A percentile compares a stretch with the other conserved stretches of the same genome.
Evolutionary conservation across 2,329 filamentous ascomycete genomes (phyloP).

Genomic region (Penicillium palitans): DNA sequence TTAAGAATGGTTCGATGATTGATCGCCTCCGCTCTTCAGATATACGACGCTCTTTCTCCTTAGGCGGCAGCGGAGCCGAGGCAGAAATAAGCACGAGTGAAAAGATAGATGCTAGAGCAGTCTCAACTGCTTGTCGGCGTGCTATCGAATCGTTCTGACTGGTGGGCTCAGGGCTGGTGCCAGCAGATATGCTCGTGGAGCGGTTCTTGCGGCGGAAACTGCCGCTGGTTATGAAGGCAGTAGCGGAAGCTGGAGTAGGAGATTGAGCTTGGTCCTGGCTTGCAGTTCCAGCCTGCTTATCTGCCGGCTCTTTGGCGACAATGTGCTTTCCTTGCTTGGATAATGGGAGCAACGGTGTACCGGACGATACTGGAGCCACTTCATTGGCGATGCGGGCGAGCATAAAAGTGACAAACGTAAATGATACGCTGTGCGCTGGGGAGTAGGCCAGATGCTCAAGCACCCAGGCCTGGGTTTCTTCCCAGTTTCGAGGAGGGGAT

Average conservation of each 20-base stretch:
- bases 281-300: constrained; percentile 4
- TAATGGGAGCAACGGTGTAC: constrained; percentile 3
- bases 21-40: constrained; percentile 65
- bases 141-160: constrained; percentile 47
- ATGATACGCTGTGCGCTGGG: constrained; percentile 81
- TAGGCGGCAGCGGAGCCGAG: constrained; percentile 37
- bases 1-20: constrained; percentile 70
- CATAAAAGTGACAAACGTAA: constrained; percentile 82
- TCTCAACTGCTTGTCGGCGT: constrained; percentile 61
- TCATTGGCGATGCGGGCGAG: constrained; percentile 62
- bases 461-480: constrained; percentile 61
- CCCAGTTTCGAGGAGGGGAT: constrained; percentile 47
- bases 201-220: constrained; percentile 33
- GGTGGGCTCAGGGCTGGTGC: neutral
- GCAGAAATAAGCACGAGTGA: constrained; percentile 62
- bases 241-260: constrained; percentile 25
- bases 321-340: constrained; percentile 7
- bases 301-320: constrained; percentile 5
- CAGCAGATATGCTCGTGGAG: constrained; percentile 30
- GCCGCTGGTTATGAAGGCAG: constrained; percentile 32
- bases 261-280: constrained; percentile 9
- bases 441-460: constrained; percentile 72
- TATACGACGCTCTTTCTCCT: constrained; percentile 60
- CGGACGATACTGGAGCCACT: constrained; percentile 45
- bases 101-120: constrained; percentile 65